Evolutionary conservation across 2,329 filamentous ascomycete species (phyloP), one percentile per base, ranked within the genome.

Genomic region (Geosmithia putterillii): DNA sequence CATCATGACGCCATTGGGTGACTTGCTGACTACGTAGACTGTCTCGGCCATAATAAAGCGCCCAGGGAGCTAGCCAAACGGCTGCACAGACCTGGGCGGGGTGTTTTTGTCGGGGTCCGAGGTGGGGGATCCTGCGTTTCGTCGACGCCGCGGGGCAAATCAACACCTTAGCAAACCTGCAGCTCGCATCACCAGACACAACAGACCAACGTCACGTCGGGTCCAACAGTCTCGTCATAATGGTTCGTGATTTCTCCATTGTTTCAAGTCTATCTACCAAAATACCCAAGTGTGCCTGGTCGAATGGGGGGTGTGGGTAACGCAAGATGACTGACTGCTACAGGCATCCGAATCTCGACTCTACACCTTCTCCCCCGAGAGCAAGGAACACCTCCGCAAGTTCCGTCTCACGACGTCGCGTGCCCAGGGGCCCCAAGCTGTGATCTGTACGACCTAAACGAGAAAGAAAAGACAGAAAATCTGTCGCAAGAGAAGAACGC

Each of bases 401-500:
- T 98, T 98, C 69, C 85, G 92, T 42, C 74, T 98, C 22, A 79
- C 83, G 21, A 96, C 92, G 2, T 95, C 89, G 28, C 74, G 92
- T 51, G 81, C 87, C 42, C 90, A 83, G 59, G 80, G 83, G 40
- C 83, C 89, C 1, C 87, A 95, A 68, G 92, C 89, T 47, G 80
- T 94, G 48, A 94, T 98, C 53, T 96, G 92, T 96, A 84, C 65
- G 81, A 73, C 21, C 20, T n/a, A n/a, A n/a, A n/a, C n/a, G n/a
- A n/a, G n/a, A n/a, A n/a, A n/a, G 9, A 34, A 34, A 34, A 34
- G 9, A 34, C 9, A 9, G 28, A 15, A 15, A n/a, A 38, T n/a
- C n/a, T 38, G 20, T 38, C 15, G 20, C 18, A 6, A 12, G 28
- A 32, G 28, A 32, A 4, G 28, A 32, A 12, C 10, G 6, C 10